phyloP scores from a whole-genome alignment of 306 rosid genomes.

The Corylus avellana region DNA sequence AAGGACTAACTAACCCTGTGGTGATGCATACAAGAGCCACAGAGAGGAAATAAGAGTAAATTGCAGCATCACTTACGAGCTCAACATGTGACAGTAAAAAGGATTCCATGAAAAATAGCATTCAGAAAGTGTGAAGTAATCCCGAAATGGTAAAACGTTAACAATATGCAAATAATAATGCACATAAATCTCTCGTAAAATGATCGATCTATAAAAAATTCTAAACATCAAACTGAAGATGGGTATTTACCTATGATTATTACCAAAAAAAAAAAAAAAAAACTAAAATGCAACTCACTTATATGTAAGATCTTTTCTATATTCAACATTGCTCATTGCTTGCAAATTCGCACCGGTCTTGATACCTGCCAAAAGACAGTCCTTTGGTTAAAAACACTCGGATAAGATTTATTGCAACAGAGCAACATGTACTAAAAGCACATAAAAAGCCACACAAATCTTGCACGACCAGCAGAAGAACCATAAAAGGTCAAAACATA shows the following conservation, averaged over 20 bases:
- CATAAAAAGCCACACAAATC: background rate
- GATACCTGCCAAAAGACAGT: slow-evolving; percentile 50
- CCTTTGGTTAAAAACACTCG: slow-evolving; percentile 12
- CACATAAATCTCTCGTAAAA: slow-evolving; percentile 27
- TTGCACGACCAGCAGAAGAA: slow-evolving; percentile 7
- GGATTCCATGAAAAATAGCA: background rate
- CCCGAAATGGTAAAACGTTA: slow-evolving; percentile 16
- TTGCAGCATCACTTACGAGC: background rate
- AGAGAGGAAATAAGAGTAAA: too few species aligned
- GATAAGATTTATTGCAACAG: slow-evolving; percentile 22
- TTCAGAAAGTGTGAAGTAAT: background rate
- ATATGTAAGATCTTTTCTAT: slow-evolving; percentile 49
- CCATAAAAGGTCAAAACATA: background rate
- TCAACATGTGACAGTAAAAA: background rate
- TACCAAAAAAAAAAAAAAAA: slow-evolving; percentile 24
- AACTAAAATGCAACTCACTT: slow-evolving; percentile 36
- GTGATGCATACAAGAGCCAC: too few species aligned
- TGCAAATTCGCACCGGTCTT: slow-evolving; percentile 46
- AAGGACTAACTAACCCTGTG: too few species aligned
- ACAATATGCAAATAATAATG: slow-evolving; percentile 31
- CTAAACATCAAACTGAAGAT: slow-evolving; percentile 33
- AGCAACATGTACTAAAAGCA: slow-evolving; percentile 5
- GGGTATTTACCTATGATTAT: slow-evolving; percentile 40
- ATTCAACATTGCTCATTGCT: slow-evolving; percentile 49
- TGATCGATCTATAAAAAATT: slow-evolving; percentile 34